Evolutionary conservation across 1,284 basidiomycete genomes (phyloP).

Genomic region (Xanthoconium separans): DNA sequence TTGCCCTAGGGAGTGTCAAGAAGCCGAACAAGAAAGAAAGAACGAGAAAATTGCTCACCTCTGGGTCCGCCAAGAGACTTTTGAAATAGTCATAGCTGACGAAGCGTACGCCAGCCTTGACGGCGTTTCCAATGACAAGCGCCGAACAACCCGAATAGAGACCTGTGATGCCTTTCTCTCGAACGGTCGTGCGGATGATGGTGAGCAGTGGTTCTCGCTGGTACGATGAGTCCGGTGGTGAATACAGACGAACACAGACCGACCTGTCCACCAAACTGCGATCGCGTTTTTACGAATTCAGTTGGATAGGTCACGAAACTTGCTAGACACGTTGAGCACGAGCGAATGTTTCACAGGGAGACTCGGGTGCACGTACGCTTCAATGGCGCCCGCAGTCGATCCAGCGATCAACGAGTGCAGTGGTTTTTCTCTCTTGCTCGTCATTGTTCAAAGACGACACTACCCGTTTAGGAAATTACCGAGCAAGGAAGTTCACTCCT

Average conservation of each 20-base stretch:
- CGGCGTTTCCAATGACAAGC: constrained; percentile 84
- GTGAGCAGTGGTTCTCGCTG: constrained; percentile 56
- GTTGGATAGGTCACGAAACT: constrained; percentile 88
- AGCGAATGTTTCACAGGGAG: not conserved
- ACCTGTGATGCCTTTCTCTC: constrained; percentile 70
- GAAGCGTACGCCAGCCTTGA: constrained; percentile 94
- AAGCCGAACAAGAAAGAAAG: not conserved
- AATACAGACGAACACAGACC: constrained; percentile 8
- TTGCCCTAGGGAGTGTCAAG: constrained; percentile 63
- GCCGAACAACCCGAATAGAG: constrained; percentile 88
- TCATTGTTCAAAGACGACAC: constrained; percentile 8
- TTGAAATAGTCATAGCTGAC: constrained; percentile 96
- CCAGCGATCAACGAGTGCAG: constrained; percentile 85
- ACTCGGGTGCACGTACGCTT: constrained; percentile 59
- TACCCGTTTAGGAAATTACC: constrained; percentile 12
- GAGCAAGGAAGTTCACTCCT: not conserved
- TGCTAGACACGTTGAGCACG: constrained; percentile 36
- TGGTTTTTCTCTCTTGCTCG: constrained; percentile 71
- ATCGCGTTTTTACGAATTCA: constrained; percentile 88
- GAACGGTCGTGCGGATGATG: constrained; percentile 71
- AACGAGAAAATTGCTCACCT: constrained; percentile 46
- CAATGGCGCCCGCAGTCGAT: constrained; percentile 90
- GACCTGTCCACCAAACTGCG: constrained; percentile 79
- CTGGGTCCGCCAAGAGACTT: constrained; percentile 73
- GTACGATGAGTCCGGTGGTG: not conserved